These are phyloP conservation scores for Setaria italica DNA, from an alignment of 202 grass and related monocot genomes.

Conservation along the genomic window DNA sequence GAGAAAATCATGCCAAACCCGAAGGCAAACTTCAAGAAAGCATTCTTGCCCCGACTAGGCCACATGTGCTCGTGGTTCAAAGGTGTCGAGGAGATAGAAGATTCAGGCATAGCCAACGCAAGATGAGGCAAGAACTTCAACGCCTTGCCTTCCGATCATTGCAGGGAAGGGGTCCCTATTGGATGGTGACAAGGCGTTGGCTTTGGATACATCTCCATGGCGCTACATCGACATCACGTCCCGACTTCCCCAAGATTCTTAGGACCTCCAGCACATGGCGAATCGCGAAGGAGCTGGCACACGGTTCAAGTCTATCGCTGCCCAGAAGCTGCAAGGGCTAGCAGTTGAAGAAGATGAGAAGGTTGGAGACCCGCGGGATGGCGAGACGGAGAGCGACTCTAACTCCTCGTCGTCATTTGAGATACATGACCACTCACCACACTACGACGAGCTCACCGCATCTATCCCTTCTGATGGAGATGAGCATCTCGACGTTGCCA, in stretches of 20 bases:
- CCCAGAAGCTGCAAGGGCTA: no score
- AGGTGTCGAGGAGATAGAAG: rapidly evolving
- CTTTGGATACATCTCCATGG: not conserved
- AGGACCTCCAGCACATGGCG: no score
- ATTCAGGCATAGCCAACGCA: not conserved
- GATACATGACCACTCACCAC: rapidly evolving
- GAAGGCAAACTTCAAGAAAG: not conserved
- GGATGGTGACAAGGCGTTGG: not conserved
- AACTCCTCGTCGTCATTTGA: not conserved
- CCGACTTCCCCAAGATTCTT: not conserved
- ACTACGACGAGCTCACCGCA: rapidly evolving
- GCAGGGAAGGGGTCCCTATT: rapidly evolving
- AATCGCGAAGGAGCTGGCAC: no score
- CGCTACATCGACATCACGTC: not conserved
- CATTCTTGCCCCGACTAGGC: not conserved
- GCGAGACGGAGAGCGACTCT: no score
- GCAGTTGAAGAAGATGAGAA: no score
- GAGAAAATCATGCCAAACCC: not conserved
- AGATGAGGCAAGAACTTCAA: not conserved
- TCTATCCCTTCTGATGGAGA: not conserved
- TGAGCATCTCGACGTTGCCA: rapidly evolving
- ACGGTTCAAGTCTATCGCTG: no score
- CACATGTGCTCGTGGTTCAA: not conserved
- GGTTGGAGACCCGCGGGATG: not conserved
- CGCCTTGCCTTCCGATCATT: not conserved